Percentiles rank a stretch among this genome's conserved stretches.
Evolutionary conservation across 2,329 filamentous ascomycete species (phyloP).

Genomic region (Trichoderma simmonsii): DNA sequence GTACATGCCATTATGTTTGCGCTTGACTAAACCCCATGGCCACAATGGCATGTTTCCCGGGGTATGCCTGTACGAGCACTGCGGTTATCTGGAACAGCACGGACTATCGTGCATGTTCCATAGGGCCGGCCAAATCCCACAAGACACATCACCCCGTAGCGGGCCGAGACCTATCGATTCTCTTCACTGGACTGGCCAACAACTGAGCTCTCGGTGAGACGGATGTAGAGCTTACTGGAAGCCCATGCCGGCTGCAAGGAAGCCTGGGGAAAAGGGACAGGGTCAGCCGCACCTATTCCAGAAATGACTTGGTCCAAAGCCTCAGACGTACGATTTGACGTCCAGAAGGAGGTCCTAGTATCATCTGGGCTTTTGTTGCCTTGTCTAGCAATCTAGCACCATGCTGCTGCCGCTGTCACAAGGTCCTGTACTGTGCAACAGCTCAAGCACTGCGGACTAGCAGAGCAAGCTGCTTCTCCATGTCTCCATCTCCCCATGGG

Average conservation of each 20-base stretch:
- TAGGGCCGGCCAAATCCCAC: neutral
- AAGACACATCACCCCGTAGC: neutral
- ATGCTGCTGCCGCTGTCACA: neutral
- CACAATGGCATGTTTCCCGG: constrained; percentile 8
- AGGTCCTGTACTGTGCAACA: neutral
- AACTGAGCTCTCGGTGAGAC: constrained; percentile 14
- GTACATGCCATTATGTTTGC: neutral
- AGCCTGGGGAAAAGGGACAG: constrained; percentile 8
- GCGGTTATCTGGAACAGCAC: neutral
- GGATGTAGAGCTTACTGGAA: constrained; percentile 5
- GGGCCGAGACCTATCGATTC: neutral
- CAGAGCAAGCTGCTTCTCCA: neutral
- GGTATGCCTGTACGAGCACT: neutral
- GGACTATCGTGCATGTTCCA: constrained; percentile 7
- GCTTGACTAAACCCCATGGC: neutral
- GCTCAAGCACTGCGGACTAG: neutral
- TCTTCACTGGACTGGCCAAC: neutral
- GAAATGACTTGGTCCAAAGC: neutral
- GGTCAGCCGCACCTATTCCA: constrained; percentile 1
- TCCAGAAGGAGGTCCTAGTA: neutral
- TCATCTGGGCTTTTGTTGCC: neutral
- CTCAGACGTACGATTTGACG: neutral
- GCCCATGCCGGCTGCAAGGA: constrained; percentile 13
- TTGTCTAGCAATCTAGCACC: neutral
- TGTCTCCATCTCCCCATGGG: neutral